Conservation (phyloP, 176 grass and related monocot species). For the Oryza officinalis region DNA sequence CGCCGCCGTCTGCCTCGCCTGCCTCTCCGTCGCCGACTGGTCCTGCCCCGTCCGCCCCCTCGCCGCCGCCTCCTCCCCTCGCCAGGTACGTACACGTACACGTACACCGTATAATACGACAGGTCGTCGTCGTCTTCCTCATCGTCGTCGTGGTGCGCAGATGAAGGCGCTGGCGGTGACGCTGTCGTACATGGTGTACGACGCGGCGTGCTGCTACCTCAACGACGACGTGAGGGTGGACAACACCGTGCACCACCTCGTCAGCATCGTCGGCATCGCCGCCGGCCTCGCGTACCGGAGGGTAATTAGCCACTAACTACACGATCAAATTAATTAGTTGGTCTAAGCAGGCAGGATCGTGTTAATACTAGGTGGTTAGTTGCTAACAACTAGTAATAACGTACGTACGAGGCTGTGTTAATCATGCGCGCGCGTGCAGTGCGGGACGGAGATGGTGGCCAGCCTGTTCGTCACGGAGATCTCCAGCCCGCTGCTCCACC, state of each 20-base stretch:
- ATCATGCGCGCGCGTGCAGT: constrained; percentile 8
- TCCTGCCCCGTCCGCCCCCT: constrained; percentile 52
- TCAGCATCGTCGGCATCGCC: constrained; percentile 67
- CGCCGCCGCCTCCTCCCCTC: constrained; percentile 51
- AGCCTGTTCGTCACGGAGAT: constrained; percentile 62
- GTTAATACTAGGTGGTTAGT: too few relatives aligned
- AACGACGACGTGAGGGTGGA: constrained; percentile 48
- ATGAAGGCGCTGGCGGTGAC: constrained; percentile 60
- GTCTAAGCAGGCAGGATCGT: too few relatives aligned
- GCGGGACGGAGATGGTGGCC: constrained; percentile 75
- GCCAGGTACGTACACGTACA: constrained; percentile 36
- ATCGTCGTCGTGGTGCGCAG: not conserved
- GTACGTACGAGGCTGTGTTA: not conserved
- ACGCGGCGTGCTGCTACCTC: constrained; percentile 61
- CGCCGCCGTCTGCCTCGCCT: constrained; percentile 53
- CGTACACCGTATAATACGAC: too few relatives aligned
- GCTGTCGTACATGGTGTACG: constrained; percentile 70
- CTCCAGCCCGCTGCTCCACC: constrained; percentile 77
- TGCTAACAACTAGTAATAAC: too few relatives aligned
- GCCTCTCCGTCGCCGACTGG: constrained; percentile 60
- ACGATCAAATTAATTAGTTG: too few relatives aligned
- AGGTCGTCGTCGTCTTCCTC: too few relatives aligned
- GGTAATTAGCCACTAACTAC: constrained; percentile 5
- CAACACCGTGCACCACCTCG: constrained; percentile 60
- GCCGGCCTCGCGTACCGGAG: constrained; percentile 64